Percentiles rank a stretch among this genome's conserved stretches.
Evolutionary conservation across 306 rosid genomes (phyloP).

Genomic region (Cicer arietinum): DNA sequence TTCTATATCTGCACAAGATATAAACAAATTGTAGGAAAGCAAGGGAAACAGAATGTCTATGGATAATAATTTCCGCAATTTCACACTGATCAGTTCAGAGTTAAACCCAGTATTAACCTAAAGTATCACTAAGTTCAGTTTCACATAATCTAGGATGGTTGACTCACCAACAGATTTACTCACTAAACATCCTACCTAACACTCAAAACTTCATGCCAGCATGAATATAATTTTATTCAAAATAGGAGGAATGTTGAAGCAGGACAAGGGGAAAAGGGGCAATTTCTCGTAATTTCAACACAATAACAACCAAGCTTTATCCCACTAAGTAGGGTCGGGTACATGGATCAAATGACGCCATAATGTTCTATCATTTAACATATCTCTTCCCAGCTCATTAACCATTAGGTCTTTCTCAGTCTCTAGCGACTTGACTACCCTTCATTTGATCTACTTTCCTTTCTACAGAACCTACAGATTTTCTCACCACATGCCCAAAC

Average conservation of each 20-base stretch:
- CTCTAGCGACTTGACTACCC: too few relatives aligned
- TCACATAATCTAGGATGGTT: constrained; percentile 3
- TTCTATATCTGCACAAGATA: constrained; percentile 9
- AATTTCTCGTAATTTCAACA: too few relatives aligned
- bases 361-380: too few relatives aligned
- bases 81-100: neutral
- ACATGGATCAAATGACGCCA: too few relatives aligned
- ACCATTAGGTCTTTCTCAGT: too few relatives aligned
- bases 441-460: too few relatives aligned
- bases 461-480: too few relatives aligned
- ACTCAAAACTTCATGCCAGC: constrained; percentile 4
- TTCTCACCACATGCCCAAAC: too few relatives aligned
- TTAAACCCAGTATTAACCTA: neutral
- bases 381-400: too few relatives aligned
- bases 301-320: too few relatives aligned
- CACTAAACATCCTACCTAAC: neutral
- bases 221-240: constrained; percentile 2
- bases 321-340: too few relatives aligned
- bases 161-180: constrained; percentile 1
- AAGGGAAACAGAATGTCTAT: constrained; percentile 8
- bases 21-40: constrained; percentile 2
- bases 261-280: neutral
- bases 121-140: neutral
- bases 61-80: neutral
- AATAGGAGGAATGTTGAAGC: constrained; percentile 19